Percentiles rank a stretch among this genome's conserved stretches.
Conservation (phyloP, 1,139 yeast species). For the Lodderomyces orthopsilosis region DNA sequence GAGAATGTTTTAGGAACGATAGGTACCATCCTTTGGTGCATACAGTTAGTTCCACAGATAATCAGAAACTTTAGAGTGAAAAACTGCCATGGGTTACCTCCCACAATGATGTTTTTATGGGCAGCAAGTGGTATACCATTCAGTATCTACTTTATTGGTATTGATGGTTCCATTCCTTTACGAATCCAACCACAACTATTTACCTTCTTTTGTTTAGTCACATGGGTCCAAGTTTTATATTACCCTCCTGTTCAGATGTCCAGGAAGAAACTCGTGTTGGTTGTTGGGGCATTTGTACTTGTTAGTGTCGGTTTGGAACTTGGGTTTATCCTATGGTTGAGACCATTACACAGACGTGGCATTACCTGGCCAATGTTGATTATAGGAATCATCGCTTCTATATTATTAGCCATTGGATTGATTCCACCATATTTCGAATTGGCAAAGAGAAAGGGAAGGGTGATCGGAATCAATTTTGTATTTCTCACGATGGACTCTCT, state of each 20-base stretch:
- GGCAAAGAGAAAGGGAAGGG: conserved; percentile 74
- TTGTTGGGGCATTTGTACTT: conserved; percentile 37
- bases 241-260: conserved; percentile 67
- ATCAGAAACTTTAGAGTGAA: conserved; percentile 68
- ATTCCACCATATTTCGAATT: conserved; percentile 88
- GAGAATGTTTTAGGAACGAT: conserved; percentile 82
- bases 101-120: conserved; percentile 83
- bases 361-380: conserved; percentile 74
- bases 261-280: conserved; percentile 32
- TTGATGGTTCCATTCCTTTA: conserved; percentile 69
- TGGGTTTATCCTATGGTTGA: conserved; percentile 70
- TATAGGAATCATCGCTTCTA: conserved; percentile 76
- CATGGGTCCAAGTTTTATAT: conserved; percentile 72
- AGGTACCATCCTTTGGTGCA: conserved; percentile 89
- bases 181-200: conserved; percentile 86
- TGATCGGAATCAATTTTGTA: conserved; percentile 83
- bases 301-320: conserved; percentile 60
- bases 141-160: conserved; percentile 73
- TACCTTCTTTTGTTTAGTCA: conserved; percentile 63
- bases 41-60: conserved; percentile 85
- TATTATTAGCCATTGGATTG: conserved; percentile 72
- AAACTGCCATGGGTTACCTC: conserved; percentile 82
- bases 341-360: conserved; percentile 60
- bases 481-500: conserved; percentile 72
- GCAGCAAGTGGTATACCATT: conserved; percentile 81